A percentile compares a stretch with the other conserved stretches of the same genome.
Conservation (phyloP, 495 filamentous ascomycete genomes). For the Clohesyomyces aquaticus region DNA sequence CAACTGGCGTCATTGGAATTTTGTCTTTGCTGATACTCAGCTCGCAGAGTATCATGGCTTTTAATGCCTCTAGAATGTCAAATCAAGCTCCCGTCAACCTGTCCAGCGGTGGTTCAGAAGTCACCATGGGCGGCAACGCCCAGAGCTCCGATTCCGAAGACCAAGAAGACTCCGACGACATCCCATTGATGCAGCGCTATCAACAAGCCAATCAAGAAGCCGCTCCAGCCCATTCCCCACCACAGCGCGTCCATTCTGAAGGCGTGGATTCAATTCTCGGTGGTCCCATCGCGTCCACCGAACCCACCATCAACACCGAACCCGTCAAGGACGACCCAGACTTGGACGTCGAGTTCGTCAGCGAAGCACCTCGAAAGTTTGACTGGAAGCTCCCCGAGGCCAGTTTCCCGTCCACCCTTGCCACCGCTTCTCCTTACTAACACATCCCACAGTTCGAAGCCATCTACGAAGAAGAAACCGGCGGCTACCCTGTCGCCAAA, state of each 20-base stretch:
- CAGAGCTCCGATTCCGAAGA: too few relatives aligned
- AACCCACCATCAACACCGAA: background rate
- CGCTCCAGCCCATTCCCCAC: background rate
- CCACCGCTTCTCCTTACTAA: background rate
- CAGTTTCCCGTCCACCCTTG: too few relatives aligned
- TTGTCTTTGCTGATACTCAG: background rate
- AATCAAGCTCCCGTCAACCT: background rate
- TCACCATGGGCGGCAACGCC: too few relatives aligned
- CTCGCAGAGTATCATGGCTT: background rate
- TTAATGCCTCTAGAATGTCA: background rate
- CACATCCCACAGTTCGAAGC: constrained; percentile 7
- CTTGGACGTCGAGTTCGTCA: background rate
- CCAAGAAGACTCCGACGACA: too few relatives aligned
- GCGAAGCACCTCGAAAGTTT: background rate
- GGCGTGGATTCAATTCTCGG: background rate
- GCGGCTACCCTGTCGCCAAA: constrained; percentile 5
- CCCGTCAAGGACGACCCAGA: background rate
- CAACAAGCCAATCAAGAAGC: background rate
- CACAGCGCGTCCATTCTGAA: background rate
- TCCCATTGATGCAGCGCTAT: background rate
- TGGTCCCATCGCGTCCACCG: too few relatives aligned
- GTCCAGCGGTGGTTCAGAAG: too few relatives aligned
- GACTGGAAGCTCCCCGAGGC: background rate
- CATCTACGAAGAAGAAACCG: background rate
- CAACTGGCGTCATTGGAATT: background rate